Base-by-base conservation (phyloP, 306 rosid genomes). In the Myrica gale region DNA sequence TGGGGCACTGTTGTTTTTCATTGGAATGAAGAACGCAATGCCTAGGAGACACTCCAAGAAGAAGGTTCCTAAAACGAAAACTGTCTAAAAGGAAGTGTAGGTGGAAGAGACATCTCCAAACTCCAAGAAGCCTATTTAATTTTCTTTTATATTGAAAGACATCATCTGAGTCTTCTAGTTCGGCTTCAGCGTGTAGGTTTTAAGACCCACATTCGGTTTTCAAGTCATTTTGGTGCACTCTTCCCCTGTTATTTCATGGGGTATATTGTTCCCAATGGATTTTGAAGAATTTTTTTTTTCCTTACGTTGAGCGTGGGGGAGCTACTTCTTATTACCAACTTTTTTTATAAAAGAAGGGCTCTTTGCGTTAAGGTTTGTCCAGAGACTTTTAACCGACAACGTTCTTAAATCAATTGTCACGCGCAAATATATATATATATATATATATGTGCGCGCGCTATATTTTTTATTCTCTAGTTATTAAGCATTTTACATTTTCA, bases 1-100 rank as follows among this genome's bases (percentile, higher is more conserved):
- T 5, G 92, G 97, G 50, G 91, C 94, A 39, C 72, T 92, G 75
- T 73, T 89, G 84, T 85, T 87, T 77, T 92, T 92, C 65, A 62
- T 85, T 70, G 95, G 89, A 73, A 89, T 88, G 97, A 92, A 88
- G 85, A 85, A 74, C 80, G 80, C 87, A 17, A 81, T 76, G 73
- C 87, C 89, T 15, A 87, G 76, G 79, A 87, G 80, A 82, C 90
- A 78, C 46, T 72, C 75, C 65, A 91, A 83, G 87, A 90, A 88
- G 85, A 87, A 87, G 87, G 76, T 45, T 16, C 68, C 76, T 51
- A 91, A 89, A 87, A 81, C 89, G 13, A 84, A 88, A 80, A 85
- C 88, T 42, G 21, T 43, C 56, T 75, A 43, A 72, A 41, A 50
- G 61, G 32, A 48, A 20, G 51, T n/a, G 51, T 42, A n/a, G 50